A percentile compares a stretch with the other conserved stretches of the same genome.
Evolutionary conservation across 202 grass and related monocot species (phyloP).

Genomic region (Setaria viridis): DNA sequence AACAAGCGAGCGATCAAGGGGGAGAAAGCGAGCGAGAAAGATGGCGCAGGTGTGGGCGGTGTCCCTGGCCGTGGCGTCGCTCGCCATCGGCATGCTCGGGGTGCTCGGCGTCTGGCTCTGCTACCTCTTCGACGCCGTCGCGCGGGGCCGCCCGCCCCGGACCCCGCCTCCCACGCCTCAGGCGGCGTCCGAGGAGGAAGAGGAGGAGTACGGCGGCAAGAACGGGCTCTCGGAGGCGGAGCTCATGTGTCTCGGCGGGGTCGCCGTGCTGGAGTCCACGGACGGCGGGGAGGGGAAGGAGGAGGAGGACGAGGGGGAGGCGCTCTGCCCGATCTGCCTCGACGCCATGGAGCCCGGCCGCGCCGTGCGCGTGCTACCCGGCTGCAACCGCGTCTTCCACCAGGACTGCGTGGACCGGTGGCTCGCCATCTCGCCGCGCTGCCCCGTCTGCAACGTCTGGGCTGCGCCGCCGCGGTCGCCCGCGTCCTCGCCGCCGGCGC

Average conservation of each 20-base stretch:
- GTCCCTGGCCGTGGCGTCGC: slow-evolving; percentile 52
- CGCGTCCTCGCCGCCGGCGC: background rate
- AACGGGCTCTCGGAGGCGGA: slow-evolving; percentile 60
- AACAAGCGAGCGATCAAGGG: background rate
- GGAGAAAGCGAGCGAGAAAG: slow-evolving; percentile 4
- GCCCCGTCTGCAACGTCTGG: slow-evolving; percentile 60
- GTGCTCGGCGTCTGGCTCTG: slow-evolving; percentile 63
- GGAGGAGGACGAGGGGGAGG: slow-evolving; percentile 13
- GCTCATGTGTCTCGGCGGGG: slow-evolving; percentile 42
- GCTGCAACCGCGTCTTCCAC: slow-evolving; percentile 73
- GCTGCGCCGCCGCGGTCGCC: slow-evolving; percentile 38
- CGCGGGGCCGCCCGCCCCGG: slow-evolving; percentile 23
- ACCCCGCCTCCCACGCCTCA: slow-evolving; percentile 10
- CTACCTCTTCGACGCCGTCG: slow-evolving; percentile 62
- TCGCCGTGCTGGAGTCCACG: background rate
- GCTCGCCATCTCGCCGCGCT: slow-evolving; percentile 60
- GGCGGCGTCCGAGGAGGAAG: background rate
- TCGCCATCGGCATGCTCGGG: slow-evolving; percentile 63
- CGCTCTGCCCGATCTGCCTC: slow-evolving; percentile 72
- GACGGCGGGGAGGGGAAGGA: slow-evolving; percentile 12
- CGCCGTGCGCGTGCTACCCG: slow-evolving; percentile 63
- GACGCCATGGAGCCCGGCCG: slow-evolving; percentile 51
- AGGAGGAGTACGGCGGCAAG: slow-evolving; percentile 32
- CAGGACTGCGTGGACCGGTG: slow-evolving; percentile 76
- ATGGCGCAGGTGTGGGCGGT: slow-evolving; percentile 57